Evolutionary conservation across 345 rosid species (phyloP), one percentile per base, ranked within the genome.

Genomic region (Gossypium turneri): DNA sequence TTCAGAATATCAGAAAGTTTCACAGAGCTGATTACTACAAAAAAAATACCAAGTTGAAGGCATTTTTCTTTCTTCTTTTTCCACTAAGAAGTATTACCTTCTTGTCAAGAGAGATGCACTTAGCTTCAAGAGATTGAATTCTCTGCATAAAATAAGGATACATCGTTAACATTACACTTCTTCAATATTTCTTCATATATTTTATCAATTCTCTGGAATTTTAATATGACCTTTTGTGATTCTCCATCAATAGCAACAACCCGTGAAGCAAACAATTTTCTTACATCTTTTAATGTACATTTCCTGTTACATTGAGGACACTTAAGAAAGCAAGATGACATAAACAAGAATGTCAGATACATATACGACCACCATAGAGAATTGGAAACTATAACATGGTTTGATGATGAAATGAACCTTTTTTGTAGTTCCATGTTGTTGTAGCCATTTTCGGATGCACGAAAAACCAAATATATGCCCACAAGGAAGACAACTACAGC

Each of bases 391-490:
- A 61, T 5, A 25, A 51, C 41, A 75, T 19, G 68, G 79, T 50
- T 45, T 63, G 74, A 43, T 44, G 76, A 56, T 71, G 81, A 60
- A 24, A 16, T 81, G 76, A 17, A 92, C 98, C 94, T 88, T 94
- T 17, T 85, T 87, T 2, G 77, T 79, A 67, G 86, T 82, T 78
- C 81, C 76, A 7, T 80, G 77, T 76, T 87, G 91, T 70, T 82
- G 79, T 67, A 92, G 70, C 98, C 98, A 94, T 77, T 81, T 92
- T 56, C 78, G 84, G 73, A 94, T 85, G 84, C 97, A 94, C 25
- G 91, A 87, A 76, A 85, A 84, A 29, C 98, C 98, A 84, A 85
- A 94, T 70, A 94, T 72, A 73, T 94, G 98, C 20, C 98, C 97
- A 78, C 98, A 94, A 73, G 94, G 97, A 76, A 94, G 94, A 80